phyloP scores from a whole-genome alignment of 371 early-diverging fungal genomes.

The Mortierella sp. region DNA sequence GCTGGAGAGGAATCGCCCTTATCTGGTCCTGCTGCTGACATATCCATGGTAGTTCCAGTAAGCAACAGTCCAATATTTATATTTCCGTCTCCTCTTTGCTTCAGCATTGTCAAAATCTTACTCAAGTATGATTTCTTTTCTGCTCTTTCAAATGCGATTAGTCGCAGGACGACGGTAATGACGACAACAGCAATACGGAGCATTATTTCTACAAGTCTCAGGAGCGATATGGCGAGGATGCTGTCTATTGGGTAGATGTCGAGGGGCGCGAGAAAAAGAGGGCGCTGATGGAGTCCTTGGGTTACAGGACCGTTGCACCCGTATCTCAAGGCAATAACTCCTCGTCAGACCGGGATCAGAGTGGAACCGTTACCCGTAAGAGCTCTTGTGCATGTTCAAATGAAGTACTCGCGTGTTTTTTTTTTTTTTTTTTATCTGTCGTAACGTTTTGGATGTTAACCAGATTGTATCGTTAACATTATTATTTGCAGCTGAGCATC shows the following conservation, averaged over 20 bases:
- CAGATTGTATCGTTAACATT: neutral
- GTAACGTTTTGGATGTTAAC: too few relatives aligned
- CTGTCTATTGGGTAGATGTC: slow-evolving; percentile 38
- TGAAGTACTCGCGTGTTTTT: neutral
- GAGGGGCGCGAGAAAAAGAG: slow-evolving; percentile 37
- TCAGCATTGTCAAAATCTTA: neutral
- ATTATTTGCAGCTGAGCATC: neutral
- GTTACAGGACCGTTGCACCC: slow-evolving; percentile 19
- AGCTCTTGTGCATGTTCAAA: neutral
- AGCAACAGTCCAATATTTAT: neutral
- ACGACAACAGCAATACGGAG: slow-evolving; percentile 19
- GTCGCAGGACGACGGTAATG: slow-evolving; percentile 7
- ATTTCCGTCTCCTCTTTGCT: neutral
- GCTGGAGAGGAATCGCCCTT: neutral
- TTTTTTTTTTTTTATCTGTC: neutral
- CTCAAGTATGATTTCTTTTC: neutral
- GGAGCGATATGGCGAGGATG: slow-evolving; percentile 15
- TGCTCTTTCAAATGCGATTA: too few relatives aligned
- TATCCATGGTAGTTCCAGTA: slow-evolving; percentile 4
- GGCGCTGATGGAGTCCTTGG: slow-evolving; percentile 24
- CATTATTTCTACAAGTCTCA: slow-evolving; percentile 19
- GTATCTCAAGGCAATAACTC: neutral
- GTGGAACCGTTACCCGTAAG: slow-evolving; percentile 4
- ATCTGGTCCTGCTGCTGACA: slow-evolving; percentile 1
- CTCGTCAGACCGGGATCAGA: neutral